Evolutionary conservation across 345 rosid genomes (phyloP).

Genomic region (Lepidium africanum): DNA sequence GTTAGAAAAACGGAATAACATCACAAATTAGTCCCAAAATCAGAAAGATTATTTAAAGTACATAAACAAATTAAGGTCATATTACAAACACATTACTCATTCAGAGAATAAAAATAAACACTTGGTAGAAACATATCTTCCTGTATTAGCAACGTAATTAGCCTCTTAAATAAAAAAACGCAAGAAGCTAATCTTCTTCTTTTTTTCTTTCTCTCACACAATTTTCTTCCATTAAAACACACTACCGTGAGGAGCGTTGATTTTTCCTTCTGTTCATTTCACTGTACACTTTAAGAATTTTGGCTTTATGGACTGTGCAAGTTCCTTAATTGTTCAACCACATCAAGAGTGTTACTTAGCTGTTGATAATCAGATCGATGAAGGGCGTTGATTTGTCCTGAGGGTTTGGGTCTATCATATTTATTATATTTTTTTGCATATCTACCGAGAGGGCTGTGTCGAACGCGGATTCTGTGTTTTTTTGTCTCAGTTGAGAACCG

Average conservation of each 20-base stretch:
- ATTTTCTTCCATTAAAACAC: background rate
- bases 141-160: background rate
- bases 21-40: too few species aligned
- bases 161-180: constrained; percentile 18
- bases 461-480: constrained; percentile 65
- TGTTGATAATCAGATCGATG: constrained; percentile 68
- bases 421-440: constrained; percentile 30
- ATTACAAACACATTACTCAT: background rate
- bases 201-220: background rate
- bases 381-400: constrained; percentile 40
- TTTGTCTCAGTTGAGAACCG: constrained; percentile 43
- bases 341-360: constrained; percentile 64
- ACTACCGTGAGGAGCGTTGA: too few species aligned
- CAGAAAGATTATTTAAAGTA: background rate
- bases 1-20: too few species aligned
- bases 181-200: constrained; percentile 7
- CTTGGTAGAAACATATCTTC: background rate
- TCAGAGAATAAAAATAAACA: background rate
- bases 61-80: background rate
- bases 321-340: constrained; percentile 61
- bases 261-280: background rate
- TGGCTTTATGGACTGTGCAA: constrained; percentile 58
- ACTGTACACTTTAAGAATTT: constrained; percentile 17
- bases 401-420: constrained; percentile 20
- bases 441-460: constrained; percentile 40